phyloP scores from a whole-genome alignment of 345 rosid species.

The Citrus reticulata region DNA sequence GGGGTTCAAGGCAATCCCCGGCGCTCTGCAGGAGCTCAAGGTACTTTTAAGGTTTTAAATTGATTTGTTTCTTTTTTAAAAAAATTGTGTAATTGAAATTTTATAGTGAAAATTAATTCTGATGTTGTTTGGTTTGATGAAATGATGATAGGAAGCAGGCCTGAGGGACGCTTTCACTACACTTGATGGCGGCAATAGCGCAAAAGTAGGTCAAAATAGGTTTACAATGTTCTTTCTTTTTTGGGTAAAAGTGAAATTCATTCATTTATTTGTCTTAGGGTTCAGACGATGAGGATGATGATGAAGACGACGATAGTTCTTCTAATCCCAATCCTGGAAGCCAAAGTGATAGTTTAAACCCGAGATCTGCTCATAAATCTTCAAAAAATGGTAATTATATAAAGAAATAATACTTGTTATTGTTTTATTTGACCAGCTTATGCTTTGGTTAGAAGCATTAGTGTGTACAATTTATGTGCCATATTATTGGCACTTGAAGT shows the following conservation, averaged over 20 bases:
- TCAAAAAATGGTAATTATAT: slow-evolving; percentile 38
- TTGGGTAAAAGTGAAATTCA: not conserved
- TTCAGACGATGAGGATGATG: slow-evolving; percentile 53
- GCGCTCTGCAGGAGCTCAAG: slow-evolving; percentile 55
- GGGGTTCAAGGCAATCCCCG: slow-evolving; percentile 71
- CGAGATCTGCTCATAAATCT: slow-evolving; percentile 41
- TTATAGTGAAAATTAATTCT: not conserved
- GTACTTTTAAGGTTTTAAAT: slow-evolving; percentile 14
- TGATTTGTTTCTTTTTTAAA: not conserved
- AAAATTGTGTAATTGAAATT: not conserved
- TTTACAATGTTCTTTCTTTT: not conserved
- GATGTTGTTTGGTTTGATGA: slow-evolving; percentile 17
- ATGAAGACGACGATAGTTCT: slow-evolving; percentile 52
- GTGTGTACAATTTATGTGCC: not conserved
- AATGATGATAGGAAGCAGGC: slow-evolving; percentile 53
- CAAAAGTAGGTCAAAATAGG: slow-evolving; percentile 43
- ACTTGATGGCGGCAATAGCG: slow-evolving; percentile 34
- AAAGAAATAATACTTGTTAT: not conserved
- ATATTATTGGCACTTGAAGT: not conserved
- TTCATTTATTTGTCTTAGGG: slow-evolving; percentile 20
- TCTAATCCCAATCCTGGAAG: slow-evolving; percentile 58
- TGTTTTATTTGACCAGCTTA: not conserved
- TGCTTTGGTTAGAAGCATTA: not conserved
- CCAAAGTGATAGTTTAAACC: slow-evolving; percentile 52
- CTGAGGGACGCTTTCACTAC: slow-evolving; percentile 41